Evolutionary conservation across 2,329 filamentous ascomycete species (phyloP), one percentile per base, ranked within the genome.

Genomic region (Colletotrichum paranaense): DNA sequence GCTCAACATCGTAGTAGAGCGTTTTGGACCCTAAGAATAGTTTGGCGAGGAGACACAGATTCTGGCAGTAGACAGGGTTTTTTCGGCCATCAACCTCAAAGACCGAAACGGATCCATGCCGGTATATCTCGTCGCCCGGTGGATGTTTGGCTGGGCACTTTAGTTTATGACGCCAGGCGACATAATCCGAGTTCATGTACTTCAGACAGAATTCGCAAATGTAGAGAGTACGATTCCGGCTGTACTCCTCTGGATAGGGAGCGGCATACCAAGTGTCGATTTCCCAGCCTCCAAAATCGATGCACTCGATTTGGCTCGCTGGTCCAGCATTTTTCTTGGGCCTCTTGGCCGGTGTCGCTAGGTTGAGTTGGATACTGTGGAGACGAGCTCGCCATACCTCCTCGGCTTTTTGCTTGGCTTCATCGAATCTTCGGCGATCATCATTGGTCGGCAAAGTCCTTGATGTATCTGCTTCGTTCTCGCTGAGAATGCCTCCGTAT

Each of bases 221-320:
- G 83, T 98, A 98, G n/a, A 99, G 89, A 49, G 98, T 94, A 35
- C 94, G 92, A 80, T 99, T 98, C 76, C 96, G 92, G 81, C 95
- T 98, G 86, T 99, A 99, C 83, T 99, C 97, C 81, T 98, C 97
- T 0, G 97, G 97, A 81, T 99, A 99, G 14, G 97, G 97, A 52
- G 97, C 97, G 35, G 97, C 96, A 84, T 99, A 98, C 95, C 97
- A 98, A 3, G 97, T 99, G 81, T 99, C 97, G 78, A 99, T 99
- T 82, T 99, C 97, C 88, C 93, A 97, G 64, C 95, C 95, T 58
- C 97, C 97, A 84, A 99, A 98, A 79, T 98, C 97, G 84, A 99
- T 98, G 84, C 95, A 98, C 82, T 98, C 97, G 81, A 99, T 98
- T 84, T 98, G 97, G 82, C 95, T 98, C 5, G 95, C 94, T 32